These are phyloP conservation scores for Raphanus raphanistrum DNA, from an alignment of 345 rosid genomes.

Conservation along the genomic window DNA sequence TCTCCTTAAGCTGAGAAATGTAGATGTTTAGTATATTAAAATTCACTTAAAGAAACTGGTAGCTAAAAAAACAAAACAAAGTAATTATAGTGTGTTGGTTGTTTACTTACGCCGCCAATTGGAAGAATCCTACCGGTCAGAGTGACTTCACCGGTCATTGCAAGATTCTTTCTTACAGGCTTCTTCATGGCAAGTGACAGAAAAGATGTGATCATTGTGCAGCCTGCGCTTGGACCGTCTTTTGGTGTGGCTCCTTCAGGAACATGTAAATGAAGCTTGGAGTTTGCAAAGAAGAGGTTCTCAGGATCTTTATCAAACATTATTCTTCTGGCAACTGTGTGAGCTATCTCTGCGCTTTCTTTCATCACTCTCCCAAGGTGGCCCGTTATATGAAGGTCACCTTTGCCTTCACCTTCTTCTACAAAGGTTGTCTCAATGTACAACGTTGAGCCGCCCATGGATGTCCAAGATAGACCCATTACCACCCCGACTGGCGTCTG, in stretches of 20 bases:
- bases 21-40: background rate
- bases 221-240: background rate
- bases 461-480: background rate
- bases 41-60: background rate
- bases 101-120: slow-evolving; percentile 21
- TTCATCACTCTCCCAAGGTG: background rate
- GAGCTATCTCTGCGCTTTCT: background rate
- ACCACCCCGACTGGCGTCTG: background rate
- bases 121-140: background rate
- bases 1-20: slow-evolving; percentile 81
- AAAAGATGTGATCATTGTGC: background rate
- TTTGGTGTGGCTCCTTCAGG: slow-evolving; percentile 95
- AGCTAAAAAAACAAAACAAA: background rate
- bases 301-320: slow-evolving; percentile 60
- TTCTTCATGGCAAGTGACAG: background rate
- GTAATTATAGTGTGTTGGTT: background rate
- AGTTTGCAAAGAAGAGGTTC: slow-evolving; percentile 16
- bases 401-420: background rate
- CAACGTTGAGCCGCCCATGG: background rate
- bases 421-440: background rate
- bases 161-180: background rate
- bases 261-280: slow-evolving; percentile 74
- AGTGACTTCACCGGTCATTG: background rate
- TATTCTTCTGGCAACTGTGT: slow-evolving; percentile 67
- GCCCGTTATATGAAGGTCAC: background rate